Conservation (phyloP, 148 eudicot species). For the Chenopodium quinoa region DNA sequence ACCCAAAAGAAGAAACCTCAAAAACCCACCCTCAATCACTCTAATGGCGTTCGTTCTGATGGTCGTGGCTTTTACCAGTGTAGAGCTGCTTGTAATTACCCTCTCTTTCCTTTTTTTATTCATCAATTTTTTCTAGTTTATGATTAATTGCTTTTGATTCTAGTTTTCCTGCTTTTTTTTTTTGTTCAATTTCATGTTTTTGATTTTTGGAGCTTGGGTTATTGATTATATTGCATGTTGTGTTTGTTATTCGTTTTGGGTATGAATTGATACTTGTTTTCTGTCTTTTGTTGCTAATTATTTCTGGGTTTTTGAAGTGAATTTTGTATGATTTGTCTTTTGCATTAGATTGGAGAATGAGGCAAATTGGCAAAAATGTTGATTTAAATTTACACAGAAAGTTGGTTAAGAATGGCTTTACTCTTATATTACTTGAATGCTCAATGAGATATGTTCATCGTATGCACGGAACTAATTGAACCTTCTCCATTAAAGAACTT, state of each 20-base stretch:
- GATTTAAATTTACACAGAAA: too few relatives aligned
- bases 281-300: neutral
- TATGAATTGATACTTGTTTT: neutral
- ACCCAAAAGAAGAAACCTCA: conserved; percentile 45
- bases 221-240: neutral
- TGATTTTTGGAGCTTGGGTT: neutral
- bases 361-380: too few relatives aligned
- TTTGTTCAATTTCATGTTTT: neutral
- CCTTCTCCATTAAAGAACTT: neutral
- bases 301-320: neutral
- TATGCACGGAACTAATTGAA: neutral
- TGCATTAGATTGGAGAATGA: neutral
- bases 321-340: neutral
- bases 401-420: neutral
- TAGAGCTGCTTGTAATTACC: conserved; percentile 76
- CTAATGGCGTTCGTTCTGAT: conserved; percentile 74
- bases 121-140: neutral
- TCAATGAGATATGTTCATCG: neutral
- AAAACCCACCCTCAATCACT: conserved; percentile 42
- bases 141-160: neutral
- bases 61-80: conserved; percentile 82
- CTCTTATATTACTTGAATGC: neutral
- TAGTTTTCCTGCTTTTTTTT: neutral
- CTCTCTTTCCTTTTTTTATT: neutral
- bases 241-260: neutral